Evolutionary conservation across 345 rosid genomes (phyloP), one percentile per base, ranked within the genome.

Genomic region (Dipteronia dyeriana): DNA sequence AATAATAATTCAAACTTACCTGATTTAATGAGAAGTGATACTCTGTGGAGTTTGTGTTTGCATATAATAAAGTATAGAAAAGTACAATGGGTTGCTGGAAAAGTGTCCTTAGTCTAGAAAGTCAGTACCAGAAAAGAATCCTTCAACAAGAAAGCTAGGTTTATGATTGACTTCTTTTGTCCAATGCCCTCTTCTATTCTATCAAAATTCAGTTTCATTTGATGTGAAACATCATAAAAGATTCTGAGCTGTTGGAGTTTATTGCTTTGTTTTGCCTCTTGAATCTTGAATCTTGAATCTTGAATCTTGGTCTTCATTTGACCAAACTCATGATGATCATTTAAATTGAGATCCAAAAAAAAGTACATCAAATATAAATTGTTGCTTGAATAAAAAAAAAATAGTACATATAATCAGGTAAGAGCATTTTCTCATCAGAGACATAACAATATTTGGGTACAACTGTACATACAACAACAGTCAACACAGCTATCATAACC

Each of bases 81-180:
- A 16, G 61, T 17, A 70, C 61, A 70, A 20, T 57, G 60, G 53
- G 14, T 9, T n/a, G 7, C 6, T 20, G 10, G n/a, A n/a, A 71
- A 23, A 26, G 43, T 26, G 63, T 70, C 26, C 49, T 16, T 11
- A 13, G n/a, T 19, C 5, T 31, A 14, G 39, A 3, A 1, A 29
- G 23, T 71, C 75, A 56, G 38, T 56, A 39, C 29, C 20, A 59
- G 9, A 38, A 72, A 59, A 59, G 53, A 59, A 57, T 72, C 66
- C 51, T 38, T 53, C 3, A 29, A 53, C 16, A 29, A 53, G 17
- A 70, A 69, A 53, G 13, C 14, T 7, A 2, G 34, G 23, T 25
- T 10, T 53, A 51, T 70, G 62, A 19, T 31, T 51, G 53, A 51
- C 74, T 70, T 29, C 17, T 29, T 53, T 17, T 70, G 74, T 39